A percentile compares a stretch with the other conserved stretches of the same genome.
These are phyloP conservation scores for Davidsoniella neocaledoniae DNA, from an alignment of 2,329 filamentous ascomycete genomes.

Conservation along the genomic window DNA sequence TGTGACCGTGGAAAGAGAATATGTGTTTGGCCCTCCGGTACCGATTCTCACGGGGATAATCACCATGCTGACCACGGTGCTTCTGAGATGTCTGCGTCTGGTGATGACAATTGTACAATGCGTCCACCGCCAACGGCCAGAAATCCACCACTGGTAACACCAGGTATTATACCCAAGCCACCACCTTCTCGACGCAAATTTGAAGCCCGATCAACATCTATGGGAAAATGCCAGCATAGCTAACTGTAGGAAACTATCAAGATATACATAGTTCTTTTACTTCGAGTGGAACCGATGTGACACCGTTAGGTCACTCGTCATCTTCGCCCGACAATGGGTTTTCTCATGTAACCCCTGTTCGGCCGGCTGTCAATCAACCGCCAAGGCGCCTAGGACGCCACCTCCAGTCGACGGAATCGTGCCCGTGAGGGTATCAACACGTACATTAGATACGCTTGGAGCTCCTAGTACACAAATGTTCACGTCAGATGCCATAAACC, in stretches of 20 bases:
- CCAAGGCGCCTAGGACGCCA: slow-evolving; percentile 1
- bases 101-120: neutral
- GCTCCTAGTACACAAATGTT: too few relatives aligned
- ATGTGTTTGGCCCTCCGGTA: slow-evolving; percentile 13
- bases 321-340: too few relatives aligned
- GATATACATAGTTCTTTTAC: too few relatives aligned
- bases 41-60: neutral
- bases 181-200: too few relatives aligned
- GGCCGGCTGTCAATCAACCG: neutral
- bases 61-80: neutral
- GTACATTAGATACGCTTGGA: neutral
- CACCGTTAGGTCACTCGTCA: too few relatives aligned
- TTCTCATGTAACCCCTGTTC: too few relatives aligned
- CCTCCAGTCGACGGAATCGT: slow-evolving; percentile 4
- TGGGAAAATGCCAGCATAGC: too few relatives aligned
- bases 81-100: neutral
- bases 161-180: neutral
- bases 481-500: too few relatives aligned
- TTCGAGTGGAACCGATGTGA: too few relatives aligned
- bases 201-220: too few relatives aligned
- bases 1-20: slow-evolving; percentile 19
- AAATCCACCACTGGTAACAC: neutral
- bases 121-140: neutral
- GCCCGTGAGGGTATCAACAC: slow-evolving; percentile 1
- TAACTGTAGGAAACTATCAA: too few relatives aligned